Evolutionary conservation across 75 land plant genomes (phyloP), one percentile per base, ranked within the genome.

Genomic region (Pinus taeda): DNA sequence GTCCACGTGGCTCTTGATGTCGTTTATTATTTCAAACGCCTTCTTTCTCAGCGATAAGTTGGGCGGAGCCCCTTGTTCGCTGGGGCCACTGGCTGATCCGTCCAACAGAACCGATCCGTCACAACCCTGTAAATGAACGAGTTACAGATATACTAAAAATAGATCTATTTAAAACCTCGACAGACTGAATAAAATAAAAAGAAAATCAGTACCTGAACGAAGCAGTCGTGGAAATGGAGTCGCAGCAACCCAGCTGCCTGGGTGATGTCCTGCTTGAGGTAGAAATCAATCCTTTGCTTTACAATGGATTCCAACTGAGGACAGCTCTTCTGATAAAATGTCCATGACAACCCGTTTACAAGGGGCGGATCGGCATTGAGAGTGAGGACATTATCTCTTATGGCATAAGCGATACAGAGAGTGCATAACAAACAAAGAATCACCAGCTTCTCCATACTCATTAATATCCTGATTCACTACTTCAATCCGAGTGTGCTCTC

Each of bases 1-100:
- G 9, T 88, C 75, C 21, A 81, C 79, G 1, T 26, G 62, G 8
- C 18, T 76, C 14, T 84, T 79, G 62, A 88, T 84, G 21, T 79
- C 79, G 29, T 85, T 67, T 59, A 88, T 81, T 60, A 80, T 81
- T 18, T 67, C 65, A 15, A 88, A 78, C 13, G 90, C 90, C 57
- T 67, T 36, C 20, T 77, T 71, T 63, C 90, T 63, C 79, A 88
- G 74, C 53, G 78, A 78, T 57, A 78, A 64, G 49, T 88, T 88
- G 1, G 90, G 90, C 0, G 63, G 61, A 13, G 90, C 85, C 3
- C 29, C 62, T 58, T 85, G 69, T 73, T 88, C 86, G 59, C 84
- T 82, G 9, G 53, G 53, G 53, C 53, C 53, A 45, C 53, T 45
- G 6, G 53, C 1, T 45, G 53, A 45, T 45, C 53, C 53, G 9